Evolutionary conservation across 371 early-diverging fungal species (phyloP), one percentile per base, ranked within the genome.

Genomic region (Syncephalastrum racemosum): DNA sequence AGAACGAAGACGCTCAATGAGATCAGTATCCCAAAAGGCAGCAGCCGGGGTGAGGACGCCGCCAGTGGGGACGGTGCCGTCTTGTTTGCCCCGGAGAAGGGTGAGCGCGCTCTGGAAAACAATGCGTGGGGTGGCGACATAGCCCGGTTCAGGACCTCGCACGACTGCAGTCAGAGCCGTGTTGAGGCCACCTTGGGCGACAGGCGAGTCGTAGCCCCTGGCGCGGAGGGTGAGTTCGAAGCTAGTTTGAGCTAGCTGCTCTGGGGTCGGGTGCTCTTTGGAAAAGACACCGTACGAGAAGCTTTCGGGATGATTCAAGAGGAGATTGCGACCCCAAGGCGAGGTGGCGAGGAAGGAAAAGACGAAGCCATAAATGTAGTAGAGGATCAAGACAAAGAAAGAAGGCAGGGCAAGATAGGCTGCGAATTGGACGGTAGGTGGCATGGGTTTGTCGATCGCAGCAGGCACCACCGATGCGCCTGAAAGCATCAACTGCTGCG

Each of bases 101-200:
- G 78, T 68, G 41, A 81, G 62, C 18, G 84, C 84, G 39, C 79
- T 77, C 59, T 84, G 85, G 20, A 84, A 60, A 0, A 79, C 76
- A 48, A 81, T 71, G 24, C 79, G 77, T 49, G 84, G 83, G 2
- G 87, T 86, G n/a, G 83, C 80, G 24, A 77, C 73, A 66, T 86
- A 84, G 10, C 82, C 87, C 48, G 77, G 68, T 60, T 86, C 85
- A n/a, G 84, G 85, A 4, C 85, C 87, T 56, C 70, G 71, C 7
- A 82, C 79, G 15, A 73, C 72, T 2, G 78, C 78, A 4, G 73
- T 73, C 31, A 81, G 65, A n/a, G 62, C 47, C 15, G 66, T 65
- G 53, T 83, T 77, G 0, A 79, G 75, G 54, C 75, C 58, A 3
- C 63, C 64, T 4, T 39, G 51, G 7, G 23, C 39, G n/a, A 56